phyloP scores from a whole-genome alignment of 2,329 filamentous ascomycete species.

The Aspergillus aculeatinus region DNA sequence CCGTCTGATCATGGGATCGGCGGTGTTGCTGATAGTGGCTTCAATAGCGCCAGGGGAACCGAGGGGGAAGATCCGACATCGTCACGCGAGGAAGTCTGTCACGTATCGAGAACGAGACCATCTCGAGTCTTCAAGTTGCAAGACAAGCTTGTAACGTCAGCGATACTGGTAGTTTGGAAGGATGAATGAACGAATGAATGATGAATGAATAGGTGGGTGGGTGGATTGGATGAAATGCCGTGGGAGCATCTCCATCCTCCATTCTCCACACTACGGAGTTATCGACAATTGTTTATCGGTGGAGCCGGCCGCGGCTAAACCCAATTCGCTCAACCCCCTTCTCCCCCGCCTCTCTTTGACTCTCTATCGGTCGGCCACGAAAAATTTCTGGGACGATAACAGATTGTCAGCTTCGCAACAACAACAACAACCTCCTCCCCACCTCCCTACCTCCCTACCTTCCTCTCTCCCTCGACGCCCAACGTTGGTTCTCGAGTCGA shows the following conservation, averaged over 20 bases:
- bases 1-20: constrained; percentile 17
- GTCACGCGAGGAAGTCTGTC: background rate
- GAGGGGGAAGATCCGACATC: constrained; percentile 9
- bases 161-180: background rate
- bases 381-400: constrained; percentile 4
- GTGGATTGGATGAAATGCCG: background rate
- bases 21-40: constrained; percentile 7
- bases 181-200: too few species aligned
- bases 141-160: background rate
- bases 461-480: background rate
- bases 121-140: background rate
- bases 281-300: background rate
- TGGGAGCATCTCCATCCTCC: background rate
- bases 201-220: background rate
- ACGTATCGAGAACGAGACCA: background rate
- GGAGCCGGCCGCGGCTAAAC: constrained; percentile 4
- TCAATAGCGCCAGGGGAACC: constrained; percentile 14
- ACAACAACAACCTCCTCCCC: background rate
- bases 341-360: background rate
- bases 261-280: background rate
- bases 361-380: constrained; percentile 1
- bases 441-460: background rate
- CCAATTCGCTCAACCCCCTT: background rate
- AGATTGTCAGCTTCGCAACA: background rate
- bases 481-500: background rate